Evolutionary conservation across 176 grass and related monocot species (phyloP).

Genomic region (Oryza coarctata): DNA sequence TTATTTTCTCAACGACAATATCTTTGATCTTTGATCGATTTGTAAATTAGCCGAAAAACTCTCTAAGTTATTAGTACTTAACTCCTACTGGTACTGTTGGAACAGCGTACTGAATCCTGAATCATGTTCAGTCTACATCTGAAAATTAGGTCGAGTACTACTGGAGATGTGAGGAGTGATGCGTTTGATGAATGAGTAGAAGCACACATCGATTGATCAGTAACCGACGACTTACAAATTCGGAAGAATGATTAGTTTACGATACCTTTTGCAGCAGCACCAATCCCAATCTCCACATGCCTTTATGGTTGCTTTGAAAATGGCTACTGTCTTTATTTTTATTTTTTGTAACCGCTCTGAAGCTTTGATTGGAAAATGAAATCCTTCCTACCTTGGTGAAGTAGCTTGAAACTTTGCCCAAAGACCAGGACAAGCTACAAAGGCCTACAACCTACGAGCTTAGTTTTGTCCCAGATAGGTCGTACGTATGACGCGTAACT

Average conservation of each 20-base stretch:
- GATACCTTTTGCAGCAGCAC: background rate
- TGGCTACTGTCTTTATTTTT: background rate
- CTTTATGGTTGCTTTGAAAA: conserved; percentile 42
- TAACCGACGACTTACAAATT: conserved; percentile 24
- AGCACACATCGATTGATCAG: conserved; percentile 12
- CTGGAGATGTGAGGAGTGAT: background rate
- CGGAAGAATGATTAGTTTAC: background rate
- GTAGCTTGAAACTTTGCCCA: conserved; percentile 45
- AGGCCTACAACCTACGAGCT: background rate
- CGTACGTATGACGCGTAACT: background rate
- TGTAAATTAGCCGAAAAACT: background rate
- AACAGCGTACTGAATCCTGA: background rate
- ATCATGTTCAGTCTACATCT: conserved; percentile 16
- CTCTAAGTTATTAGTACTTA: background rate
- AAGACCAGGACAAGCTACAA: conserved; percentile 14
- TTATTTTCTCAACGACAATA: background rate
- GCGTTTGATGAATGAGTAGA: background rate
- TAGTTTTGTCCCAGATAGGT: background rate
- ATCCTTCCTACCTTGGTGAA: conserved; percentile 32
- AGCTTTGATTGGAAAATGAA: conserved; percentile 37
- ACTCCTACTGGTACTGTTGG: background rate
- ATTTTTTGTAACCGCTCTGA: conserved; percentile 13
- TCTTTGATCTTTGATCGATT: background rate
- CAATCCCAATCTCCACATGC: background rate
- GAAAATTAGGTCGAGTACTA: background rate